phyloP scores from a whole-genome alignment of 75 land plant genomes.

The Selaginella tamariscina region DNA sequence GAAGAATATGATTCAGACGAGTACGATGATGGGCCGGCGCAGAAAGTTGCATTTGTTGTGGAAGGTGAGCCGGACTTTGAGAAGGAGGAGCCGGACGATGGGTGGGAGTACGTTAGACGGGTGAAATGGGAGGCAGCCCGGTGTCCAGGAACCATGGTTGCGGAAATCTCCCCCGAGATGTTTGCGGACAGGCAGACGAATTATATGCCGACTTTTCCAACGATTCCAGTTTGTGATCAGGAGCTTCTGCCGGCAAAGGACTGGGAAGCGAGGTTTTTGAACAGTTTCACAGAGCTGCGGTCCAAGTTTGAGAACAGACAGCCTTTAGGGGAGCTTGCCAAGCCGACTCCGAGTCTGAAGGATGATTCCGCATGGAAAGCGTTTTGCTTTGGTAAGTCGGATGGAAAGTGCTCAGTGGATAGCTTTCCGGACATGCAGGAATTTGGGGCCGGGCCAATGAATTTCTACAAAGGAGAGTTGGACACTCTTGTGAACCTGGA shows the following conservation, averaged over 20 bases:
- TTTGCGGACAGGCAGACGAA: slow-evolving; percentile 45
- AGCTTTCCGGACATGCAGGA: slow-evolving; percentile 4
- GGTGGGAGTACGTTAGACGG: slow-evolving; percentile 75
- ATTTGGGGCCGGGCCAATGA: neutral
- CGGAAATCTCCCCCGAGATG: slow-evolving; percentile 34
- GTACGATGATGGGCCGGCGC: neutral
- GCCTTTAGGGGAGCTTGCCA: neutral
- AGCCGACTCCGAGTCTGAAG: slow-evolving; percentile 18
- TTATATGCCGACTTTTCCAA: slow-evolving; percentile 81
- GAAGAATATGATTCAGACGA: neutral
- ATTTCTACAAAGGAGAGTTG: slow-evolving; percentile 14
- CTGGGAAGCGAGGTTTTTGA: slow-evolving; percentile 68
- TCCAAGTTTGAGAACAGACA: neutral
- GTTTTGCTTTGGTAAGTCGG: slow-evolving; percentile 23
- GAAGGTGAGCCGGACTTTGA: slow-evolving; percentile 86
- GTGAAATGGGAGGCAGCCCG: slow-evolving; percentile 92
- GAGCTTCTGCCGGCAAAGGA: slow-evolving; percentile 56
- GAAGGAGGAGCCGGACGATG: slow-evolving; percentile 82
- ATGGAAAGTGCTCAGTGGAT: neutral
- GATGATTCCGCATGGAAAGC: slow-evolving; percentile 27
- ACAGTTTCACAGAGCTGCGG: slow-evolving; percentile 57
- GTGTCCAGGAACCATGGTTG: slow-evolving; percentile 75
- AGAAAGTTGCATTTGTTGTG: slow-evolving; percentile 48
- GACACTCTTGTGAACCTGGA: slow-evolving; percentile 46
- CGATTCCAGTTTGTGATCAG: slow-evolving; percentile 46